Base-by-base conservation (phyloP, 257 asterid species). In the Verbena officinalis region DNA sequence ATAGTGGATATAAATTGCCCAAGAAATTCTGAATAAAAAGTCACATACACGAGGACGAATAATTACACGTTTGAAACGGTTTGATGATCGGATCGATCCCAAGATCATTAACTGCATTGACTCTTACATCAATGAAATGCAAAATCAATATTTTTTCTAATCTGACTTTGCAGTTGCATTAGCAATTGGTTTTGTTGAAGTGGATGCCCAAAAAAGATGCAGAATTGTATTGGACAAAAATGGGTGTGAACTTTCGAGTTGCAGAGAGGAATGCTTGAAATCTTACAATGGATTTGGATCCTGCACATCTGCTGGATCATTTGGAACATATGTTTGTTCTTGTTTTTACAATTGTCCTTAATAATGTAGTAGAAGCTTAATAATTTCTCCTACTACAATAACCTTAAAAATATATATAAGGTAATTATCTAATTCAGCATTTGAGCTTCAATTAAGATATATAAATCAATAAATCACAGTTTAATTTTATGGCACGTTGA, bases 321-420 rank as follows among this genome's bases (percentile, higher is more conserved):
- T 31, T 34, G 74, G 71, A 36, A 11, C 57, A 24, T 72, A 2
- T 4, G 27, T 38, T 40, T 73, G 78, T 33, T 62, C 68, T 1
- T 75, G 80, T 14, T 19, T 75, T 51, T 65, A 53, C 38, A 65
- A 75, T 65, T 75, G 80, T 65, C n/a, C 48, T 4, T 1, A 36
- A 11, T 42, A 3, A 12, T 12, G 6, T n/a, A 4, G 4, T n/a
- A 54, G 21, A 14, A 31, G 27, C 21, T 24, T 17, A 27, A 52
- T 23, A 4, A 11, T 20, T 20, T 13, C 17, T 21, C 17, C 15
- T n/a, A 7, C 8, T 12, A 3, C 16, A 12, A 45, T 86, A 86
- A 90, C 78, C 7, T 30, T 30, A 30, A 30, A 30, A 30, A 7
- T 7, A 30, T 30, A 30, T 3, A 30, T 3, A 30, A 7, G 3